Percentiles rank a stretch among this genome's conserved stretches.
These are phyloP conservation scores for Pleurotus ostreatus DNA, from an alignment of 768 basidiomycete genomes.

Conservation along the genomic window DNA sequence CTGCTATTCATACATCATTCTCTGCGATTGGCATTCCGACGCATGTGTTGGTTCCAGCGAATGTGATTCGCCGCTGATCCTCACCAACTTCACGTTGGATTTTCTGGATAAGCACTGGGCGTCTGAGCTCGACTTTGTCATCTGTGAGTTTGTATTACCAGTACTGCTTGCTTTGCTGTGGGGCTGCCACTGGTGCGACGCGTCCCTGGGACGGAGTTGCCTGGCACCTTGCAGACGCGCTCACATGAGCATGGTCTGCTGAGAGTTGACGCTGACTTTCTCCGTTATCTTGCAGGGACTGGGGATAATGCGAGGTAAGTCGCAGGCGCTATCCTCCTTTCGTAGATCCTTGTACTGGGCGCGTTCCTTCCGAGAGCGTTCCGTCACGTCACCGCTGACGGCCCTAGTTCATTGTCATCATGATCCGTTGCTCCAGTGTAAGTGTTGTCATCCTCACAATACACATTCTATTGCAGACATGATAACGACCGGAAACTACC, in stretches of 20 bases:
- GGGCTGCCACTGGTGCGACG: background rate
- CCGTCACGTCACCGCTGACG: too few relatives aligned
- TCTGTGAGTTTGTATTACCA: conserved; percentile 48
- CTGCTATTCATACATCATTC: background rate
- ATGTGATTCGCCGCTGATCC: conserved; percentile 76
- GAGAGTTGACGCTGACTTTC: background rate
- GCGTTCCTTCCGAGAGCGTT: too few relatives aligned
- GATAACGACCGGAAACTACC: conserved; percentile 83
- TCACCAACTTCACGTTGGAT: conserved; percentile 82
- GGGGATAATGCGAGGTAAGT: conserved; percentile 69
- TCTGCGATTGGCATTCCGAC: conserved; percentile 2
- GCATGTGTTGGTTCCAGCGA: conserved; percentile 35
- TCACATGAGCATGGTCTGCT: conserved; percentile 1
- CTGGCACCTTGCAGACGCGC: background rate
- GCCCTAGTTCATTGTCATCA: too few relatives aligned
- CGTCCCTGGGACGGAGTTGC: background rate
- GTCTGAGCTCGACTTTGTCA: conserved; percentile 83
- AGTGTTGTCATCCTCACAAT: background rate
- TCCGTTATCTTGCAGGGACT: conserved; percentile 47
- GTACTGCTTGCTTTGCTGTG: background rate
- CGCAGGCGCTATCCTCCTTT: background rate
- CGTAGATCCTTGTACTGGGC: background rate
- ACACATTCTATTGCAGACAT: conserved; percentile 44
- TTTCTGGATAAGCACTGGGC: conserved; percentile 78
- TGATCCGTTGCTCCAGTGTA: too few relatives aligned